Evolutionary conservation across 1,139 yeast genomes (phyloP).

Genomic region (Scheffersomyces stambukii): DNA sequence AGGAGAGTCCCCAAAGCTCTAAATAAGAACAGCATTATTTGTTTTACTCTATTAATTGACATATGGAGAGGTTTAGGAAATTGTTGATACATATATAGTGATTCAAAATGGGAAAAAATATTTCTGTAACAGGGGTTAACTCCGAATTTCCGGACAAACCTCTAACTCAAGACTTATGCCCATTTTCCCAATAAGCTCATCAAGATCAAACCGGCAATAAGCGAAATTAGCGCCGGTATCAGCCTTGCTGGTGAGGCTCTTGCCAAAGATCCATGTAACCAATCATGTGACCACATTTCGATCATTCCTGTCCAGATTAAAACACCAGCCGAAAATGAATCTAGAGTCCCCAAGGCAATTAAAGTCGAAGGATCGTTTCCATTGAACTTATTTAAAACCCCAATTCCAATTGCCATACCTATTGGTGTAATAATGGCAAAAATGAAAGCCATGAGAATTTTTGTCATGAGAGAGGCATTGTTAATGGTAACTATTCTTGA

Average conservation of each 20-base stretch:
- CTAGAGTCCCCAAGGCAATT: slow-evolving; percentile 30
- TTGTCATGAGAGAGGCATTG: slow-evolving; percentile 25
- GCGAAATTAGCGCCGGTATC: slow-evolving; percentile 15
- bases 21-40: too few species aligned
- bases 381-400: slow-evolving; percentile 23
- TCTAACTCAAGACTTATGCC: slow-evolving; percentile 30
- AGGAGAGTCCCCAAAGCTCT: too few species aligned
- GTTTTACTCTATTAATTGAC: neutral
- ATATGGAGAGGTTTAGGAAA: neutral
- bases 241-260: slow-evolving; percentile 18
- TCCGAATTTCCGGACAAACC: too few species aligned
- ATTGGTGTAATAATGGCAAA: slow-evolving; percentile 33
- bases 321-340: slow-evolving; percentile 32
- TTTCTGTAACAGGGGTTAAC: too few species aligned
- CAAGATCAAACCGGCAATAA: slow-evolving; percentile 28
- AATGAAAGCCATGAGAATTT: slow-evolving; percentile 21
- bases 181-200: slow-evolving; percentile 41
- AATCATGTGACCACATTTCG: slow-evolving; percentile 32
- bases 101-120: too few species aligned
- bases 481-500: slow-evolving; percentile 32
- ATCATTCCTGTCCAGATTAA: slow-evolving; percentile 31
- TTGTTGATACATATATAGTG: too few species aligned
- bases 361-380: slow-evolving; percentile 27
- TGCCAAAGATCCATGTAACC: slow-evolving; percentile 26
- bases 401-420: slow-evolving; percentile 38